Conservation (phyloP, 2,329 filamentous ascomycete species). For the Furcasterigmium furcatum region DNA sequence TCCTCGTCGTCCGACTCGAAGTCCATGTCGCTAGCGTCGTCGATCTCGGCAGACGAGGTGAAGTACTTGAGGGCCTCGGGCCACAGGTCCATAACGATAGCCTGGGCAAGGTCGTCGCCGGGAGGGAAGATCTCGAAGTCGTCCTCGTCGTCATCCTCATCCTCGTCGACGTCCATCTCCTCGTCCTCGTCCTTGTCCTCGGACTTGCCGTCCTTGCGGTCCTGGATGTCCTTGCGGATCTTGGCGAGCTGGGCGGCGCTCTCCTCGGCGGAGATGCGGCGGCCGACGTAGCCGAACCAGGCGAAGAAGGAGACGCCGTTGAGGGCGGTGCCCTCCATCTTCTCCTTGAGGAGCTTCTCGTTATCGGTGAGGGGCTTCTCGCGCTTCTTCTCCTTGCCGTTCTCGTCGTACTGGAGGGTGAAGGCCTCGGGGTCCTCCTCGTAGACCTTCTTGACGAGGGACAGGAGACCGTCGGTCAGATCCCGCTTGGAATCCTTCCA, state of each 20-base stretch:
- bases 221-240: constrained; percentile 54
- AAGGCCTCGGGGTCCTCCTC: constrained; percentile 43
- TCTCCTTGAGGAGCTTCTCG: constrained; percentile 48
- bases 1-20: constrained; percentile 63
- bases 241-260: constrained; percentile 58
- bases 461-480: constrained; percentile 75
- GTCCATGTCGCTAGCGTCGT: constrained; percentile 65
- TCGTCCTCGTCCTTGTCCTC: constrained; percentile 42
- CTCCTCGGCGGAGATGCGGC: constrained; percentile 70
- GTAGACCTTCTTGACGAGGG: constrained; percentile 67
- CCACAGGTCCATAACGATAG: constrained; percentile 85
- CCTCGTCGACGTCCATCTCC: constrained; percentile 58
- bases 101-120: constrained; percentile 77
- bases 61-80: constrained; percentile 88
- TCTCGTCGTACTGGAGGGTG: constrained; percentile 21
- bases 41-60: constrained; percentile 65
- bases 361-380: constrained; percentile 36
- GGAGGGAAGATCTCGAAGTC: constrained; percentile 83
- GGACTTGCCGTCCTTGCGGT: constrained; percentile 47
- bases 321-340: constrained; percentile 58
- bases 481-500: constrained; percentile 87
- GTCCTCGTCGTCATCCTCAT: constrained; percentile 60
- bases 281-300: constrained; percentile 79
- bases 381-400: constrained; percentile 27
- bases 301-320: constrained; percentile 78